Conservation (phyloP, 2,329 filamentous ascomycete species). For the Thielaviopsis ethacetica region DNA sequence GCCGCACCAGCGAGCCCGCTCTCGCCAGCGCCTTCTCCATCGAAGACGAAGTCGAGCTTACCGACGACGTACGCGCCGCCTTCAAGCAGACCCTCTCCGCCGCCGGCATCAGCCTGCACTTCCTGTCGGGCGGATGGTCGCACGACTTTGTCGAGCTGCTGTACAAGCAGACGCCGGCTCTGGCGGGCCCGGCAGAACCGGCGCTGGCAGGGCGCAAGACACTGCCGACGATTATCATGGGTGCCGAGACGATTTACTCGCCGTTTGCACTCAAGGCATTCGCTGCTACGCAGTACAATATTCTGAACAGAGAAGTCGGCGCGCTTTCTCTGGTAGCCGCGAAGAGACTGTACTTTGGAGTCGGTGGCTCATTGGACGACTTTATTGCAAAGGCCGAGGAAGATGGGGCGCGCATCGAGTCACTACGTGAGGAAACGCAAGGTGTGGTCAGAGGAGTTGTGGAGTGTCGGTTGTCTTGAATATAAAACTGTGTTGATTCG, state of each 20-base stretch:
- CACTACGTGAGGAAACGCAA: constrained; percentile 40
- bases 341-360: constrained; percentile 71
- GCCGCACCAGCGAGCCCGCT: constrained; percentile 29
- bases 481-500: background rate
- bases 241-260: constrained; percentile 72
- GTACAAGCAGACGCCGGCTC: constrained; percentile 17
- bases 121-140: constrained; percentile 64
- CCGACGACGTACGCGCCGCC: constrained; percentile 35
- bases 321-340: constrained; percentile 54
- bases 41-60: constrained; percentile 48
- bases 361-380: constrained; percentile 66
- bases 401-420: constrained; percentile 31
- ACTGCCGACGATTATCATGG: constrained; percentile 40
- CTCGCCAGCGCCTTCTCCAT: constrained; percentile 25
- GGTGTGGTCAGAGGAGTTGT: constrained; percentile 47
- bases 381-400: constrained; percentile 40
- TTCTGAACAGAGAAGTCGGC: constrained; percentile 30
- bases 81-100: constrained; percentile 39
- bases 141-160: constrained; percentile 45
- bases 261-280: constrained; percentile 55
- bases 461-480: constrained; percentile 24
- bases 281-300: constrained; percentile 44
- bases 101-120: constrained; percentile 39
- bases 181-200: background rate
- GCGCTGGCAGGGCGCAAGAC: background rate